A percentile compares a stretch with the other conserved stretches of the same genome.
Evolutionary conservation across 306 rosid species (phyloP).

Genomic region (Acacia crassicarpa): DNA sequence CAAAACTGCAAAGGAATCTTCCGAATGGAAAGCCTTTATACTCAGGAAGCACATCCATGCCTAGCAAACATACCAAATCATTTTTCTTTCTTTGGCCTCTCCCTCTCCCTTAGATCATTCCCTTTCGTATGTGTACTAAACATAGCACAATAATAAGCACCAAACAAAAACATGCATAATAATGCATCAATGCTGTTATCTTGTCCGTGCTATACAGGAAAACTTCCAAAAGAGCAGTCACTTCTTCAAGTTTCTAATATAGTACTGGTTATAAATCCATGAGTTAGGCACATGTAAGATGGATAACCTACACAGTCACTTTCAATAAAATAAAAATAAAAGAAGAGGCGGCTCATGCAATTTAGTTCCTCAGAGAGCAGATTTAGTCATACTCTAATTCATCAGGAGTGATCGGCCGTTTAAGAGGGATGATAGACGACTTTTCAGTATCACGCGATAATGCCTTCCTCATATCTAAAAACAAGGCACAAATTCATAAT

Average conservation of each 20-base stretch:
- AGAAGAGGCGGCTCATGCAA: constrained; percentile 25
- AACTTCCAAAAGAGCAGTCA: constrained; percentile 14
- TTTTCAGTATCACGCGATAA: constrained; percentile 89
- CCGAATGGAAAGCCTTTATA: not conserved
- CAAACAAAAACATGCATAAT: not conserved
- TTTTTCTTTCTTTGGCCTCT: not conserved
- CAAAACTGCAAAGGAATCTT: not conserved
- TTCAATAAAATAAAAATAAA: not conserved
- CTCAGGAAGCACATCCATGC: not conserved
- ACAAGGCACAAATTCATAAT: constrained; percentile 19
- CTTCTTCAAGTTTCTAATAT: constrained; percentile 11
- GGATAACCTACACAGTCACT: constrained; percentile 25
- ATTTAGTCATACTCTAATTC: constrained; percentile 91
- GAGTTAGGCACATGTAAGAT: constrained; percentile 7
- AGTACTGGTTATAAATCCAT: not conserved
- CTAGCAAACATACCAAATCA: not conserved
- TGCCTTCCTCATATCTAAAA: constrained; percentile 97
- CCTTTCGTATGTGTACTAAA: not conserved
- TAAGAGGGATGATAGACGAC: constrained; percentile 93
- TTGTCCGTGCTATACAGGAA: constrained; percentile 6
- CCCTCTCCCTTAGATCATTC: not conserved
- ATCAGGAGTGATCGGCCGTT: constrained; percentile 92
- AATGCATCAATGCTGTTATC: constrained; percentile 13
- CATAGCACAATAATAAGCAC: not conserved
- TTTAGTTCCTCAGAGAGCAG: constrained; percentile 31